Evolutionary conservation across 1,284 basidiomycete species (phyloP), one percentile per base, ranked within the genome.

Genomic region (Puccinia horiana): DNA sequence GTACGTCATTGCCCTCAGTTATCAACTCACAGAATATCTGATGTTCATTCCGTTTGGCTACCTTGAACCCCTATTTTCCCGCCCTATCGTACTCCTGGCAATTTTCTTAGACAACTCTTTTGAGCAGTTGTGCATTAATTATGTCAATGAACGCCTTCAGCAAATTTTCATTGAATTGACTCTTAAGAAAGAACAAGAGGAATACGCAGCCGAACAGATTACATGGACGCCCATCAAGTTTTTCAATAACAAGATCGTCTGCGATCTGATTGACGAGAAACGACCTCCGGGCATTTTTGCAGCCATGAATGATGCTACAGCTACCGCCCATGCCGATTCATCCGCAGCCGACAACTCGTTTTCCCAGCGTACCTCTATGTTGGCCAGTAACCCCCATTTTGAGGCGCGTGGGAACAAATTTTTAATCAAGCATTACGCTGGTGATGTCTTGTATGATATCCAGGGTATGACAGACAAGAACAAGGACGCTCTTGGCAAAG

Each of bases 381-480:
- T 88, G 26, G 85, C 85, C 20, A 86, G 86, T 26, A 96, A 95
- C 88, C 90, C 92, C 20, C 95, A 98, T 87, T 98, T 96, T 85
- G 95, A 98, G 85, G 89, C 93, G n/a, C 92, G 95, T 75, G 94
- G 94, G 32, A 88, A 91, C 35, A 94, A 96, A 86, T 96, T 96
- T 88, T 87, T 96, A 83, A 93, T 97, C 84, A 93, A 92, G 86
- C 95, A 98, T 87, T 98, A 98, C 86, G 96, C 96, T 40, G 97
- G 97, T 84, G 97, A 99, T 86, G 97, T 99, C 84, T 94, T 96
- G 91, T 99, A 99, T 89, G 97, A 95, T 84, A 92, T 99, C 11
- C 87, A 92, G 20, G 97, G 97, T 12, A 99, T 99, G 97, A 99
- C 97, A 23, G 97, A 99, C 88, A 99, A 99, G 91, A 99, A 99